These are phyloP conservation scores for Taxillus chinensis DNA, from an alignment of 164 flowering plant species.

Conservation along the genomic window DNA sequence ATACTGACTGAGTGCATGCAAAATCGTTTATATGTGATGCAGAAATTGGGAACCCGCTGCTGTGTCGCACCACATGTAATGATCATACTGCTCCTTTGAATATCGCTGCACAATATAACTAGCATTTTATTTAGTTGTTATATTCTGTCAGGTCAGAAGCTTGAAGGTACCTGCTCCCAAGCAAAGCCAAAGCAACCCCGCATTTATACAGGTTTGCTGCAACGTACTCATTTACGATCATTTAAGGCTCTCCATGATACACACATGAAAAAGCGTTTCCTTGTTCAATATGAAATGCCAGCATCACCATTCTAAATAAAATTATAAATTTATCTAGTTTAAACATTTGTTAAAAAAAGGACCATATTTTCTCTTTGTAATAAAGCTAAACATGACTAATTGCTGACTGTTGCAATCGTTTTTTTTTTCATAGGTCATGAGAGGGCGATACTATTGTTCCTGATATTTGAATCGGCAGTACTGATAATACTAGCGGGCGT, in stretches of 20 bases:
- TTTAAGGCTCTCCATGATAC: too few species aligned
- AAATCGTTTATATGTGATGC: constrained; percentile 16
- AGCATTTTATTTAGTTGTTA: not conserved
- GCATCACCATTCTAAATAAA: too few species aligned
- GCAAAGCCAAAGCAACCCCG: constrained; percentile 33
- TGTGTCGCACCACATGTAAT: constrained; percentile 49
- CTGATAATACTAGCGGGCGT: constrained; percentile 39
- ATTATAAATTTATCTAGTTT: too few species aligned
- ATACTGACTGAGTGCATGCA: too few species aligned
- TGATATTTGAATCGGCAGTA: constrained; percentile 49
- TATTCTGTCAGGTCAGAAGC: constrained; percentile 46
- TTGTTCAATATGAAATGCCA: too few species aligned
- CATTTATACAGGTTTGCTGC: constrained; percentile 42
- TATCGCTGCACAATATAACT: not conserved
- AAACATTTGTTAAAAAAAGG: too few species aligned
- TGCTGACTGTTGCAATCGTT: not conserved
- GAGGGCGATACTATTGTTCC: constrained; percentile 44
- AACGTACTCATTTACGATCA: too few species aligned
- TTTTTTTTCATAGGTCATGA: constrained; percentile 40
- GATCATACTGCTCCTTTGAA: not conserved
- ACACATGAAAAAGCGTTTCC: too few species aligned
- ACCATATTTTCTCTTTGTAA: too few species aligned
- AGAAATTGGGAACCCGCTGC: constrained; percentile 48
- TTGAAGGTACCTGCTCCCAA: constrained; percentile 56
- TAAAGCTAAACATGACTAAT: too few species aligned